Percentiles rank a stretch among this genome's conserved stretches.
These are phyloP conservation scores for Leishmania arabica DNA, from an alignment of 208 protist species.

Conservation along the genomic window DNA sequence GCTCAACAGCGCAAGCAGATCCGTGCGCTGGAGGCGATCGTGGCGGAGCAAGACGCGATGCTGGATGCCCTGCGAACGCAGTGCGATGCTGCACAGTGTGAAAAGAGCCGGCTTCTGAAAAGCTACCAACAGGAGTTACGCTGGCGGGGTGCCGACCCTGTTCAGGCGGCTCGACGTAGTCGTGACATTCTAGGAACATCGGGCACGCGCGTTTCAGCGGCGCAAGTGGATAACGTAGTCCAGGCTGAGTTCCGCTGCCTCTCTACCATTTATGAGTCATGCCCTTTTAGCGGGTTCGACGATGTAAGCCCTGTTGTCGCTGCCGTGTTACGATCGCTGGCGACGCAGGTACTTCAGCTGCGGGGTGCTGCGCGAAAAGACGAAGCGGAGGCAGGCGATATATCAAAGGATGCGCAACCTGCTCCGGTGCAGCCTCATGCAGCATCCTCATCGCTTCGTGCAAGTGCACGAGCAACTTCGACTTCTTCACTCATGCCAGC, in stretches of 20 bases:
- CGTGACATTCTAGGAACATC: neutral
- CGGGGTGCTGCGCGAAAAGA: neutral
- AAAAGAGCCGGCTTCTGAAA: slow-evolving; percentile 28
- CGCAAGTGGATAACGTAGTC: slow-evolving; percentile 17
- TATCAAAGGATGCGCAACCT: too few species aligned
- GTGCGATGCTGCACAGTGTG: slow-evolving; percentile 35
- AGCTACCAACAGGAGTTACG: slow-evolving; percentile 42
- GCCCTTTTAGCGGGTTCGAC: slow-evolving; percentile 17
- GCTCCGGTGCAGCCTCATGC: neutral
- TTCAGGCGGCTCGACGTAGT: neutral
- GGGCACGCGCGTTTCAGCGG: slow-evolving; percentile 7
- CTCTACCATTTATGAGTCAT: neutral
- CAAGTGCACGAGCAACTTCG: neutral
- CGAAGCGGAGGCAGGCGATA: neutral
- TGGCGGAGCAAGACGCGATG: slow-evolving; percentile 51
- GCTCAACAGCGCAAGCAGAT: slow-evolving; percentile 37
- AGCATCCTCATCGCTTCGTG: neutral
- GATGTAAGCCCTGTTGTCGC: slow-evolving; percentile 29
- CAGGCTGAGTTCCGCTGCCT: slow-evolving; percentile 12
- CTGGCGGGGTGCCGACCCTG: neutral
- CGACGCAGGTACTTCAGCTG: slow-evolving; percentile 47
- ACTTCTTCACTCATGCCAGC: neutral
- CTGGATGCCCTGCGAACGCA: slow-evolving; percentile 38
- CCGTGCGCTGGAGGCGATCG: slow-evolving; percentile 32
- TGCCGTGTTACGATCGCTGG: slow-evolving; percentile 45